phyloP scores from a whole-genome alignment of 2,329 filamentous ascomycete genomes.

The Fusarium sterilihyphosum region DNA sequence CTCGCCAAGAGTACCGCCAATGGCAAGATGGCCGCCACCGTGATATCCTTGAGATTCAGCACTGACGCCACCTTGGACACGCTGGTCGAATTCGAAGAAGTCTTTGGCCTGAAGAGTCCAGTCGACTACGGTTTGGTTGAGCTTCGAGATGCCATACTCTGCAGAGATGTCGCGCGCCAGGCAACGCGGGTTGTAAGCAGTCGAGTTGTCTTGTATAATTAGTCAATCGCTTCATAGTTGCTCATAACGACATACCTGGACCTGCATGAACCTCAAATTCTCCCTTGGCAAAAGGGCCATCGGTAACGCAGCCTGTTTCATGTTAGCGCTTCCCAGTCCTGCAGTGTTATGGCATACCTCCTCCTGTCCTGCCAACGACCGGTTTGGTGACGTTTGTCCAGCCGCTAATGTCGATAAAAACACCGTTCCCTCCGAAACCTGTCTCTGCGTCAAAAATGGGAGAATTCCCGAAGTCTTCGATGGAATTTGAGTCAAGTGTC shows the following conservation, averaged over 20 bases:
- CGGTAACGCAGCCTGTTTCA: accelerated
- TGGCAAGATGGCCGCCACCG: neutral
- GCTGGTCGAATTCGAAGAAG: neutral
- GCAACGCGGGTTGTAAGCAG: neutral
- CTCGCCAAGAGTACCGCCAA: neutral
- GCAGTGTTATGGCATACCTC: accelerated
- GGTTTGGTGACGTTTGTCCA: neutral
- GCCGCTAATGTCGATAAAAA: neutral
- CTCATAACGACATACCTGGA: neutral
- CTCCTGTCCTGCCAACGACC: accelerated
- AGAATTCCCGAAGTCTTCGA: accelerated
- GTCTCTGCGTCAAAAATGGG: neutral
- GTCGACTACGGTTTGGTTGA: neutral
- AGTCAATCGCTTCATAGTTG: accelerated
- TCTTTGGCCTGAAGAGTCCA: neutral
- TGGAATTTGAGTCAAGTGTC: neutral
- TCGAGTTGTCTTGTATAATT: neutral
- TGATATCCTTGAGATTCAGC: neutral
- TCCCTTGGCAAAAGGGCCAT: neutral
- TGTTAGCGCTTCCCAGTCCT: accelerated
- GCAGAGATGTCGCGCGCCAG: neutral
- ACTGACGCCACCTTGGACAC: neutral
- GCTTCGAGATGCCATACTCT: neutral
- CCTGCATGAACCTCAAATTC: neutral
- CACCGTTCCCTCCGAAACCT: accelerated